Conservation (phyloP, 129 eudicot species). For the Erigeron canadensis region DNA sequence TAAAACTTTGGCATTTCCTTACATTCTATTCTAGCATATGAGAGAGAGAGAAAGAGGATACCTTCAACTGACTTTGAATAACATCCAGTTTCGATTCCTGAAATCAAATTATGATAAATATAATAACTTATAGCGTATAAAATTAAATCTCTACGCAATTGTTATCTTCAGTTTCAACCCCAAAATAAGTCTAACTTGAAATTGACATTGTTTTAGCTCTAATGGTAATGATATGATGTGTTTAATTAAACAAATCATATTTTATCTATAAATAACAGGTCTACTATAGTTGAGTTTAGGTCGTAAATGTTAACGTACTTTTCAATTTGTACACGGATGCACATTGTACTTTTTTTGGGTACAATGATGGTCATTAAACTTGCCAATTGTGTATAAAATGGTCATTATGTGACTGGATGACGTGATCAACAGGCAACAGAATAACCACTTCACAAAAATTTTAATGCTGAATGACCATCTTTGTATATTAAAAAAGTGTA, state of each 20-base stretch:
- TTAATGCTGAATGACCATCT: too few relatives aligned
- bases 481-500: too few relatives aligned
- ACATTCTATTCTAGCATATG: background rate
- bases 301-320: too few relatives aligned
- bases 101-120: slow-evolving; percentile 22
- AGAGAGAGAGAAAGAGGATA: slow-evolving; percentile 22
- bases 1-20: too few relatives aligned
- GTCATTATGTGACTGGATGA: too few relatives aligned
- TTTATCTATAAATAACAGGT: background rate
- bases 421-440: too few relatives aligned
- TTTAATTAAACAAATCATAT: background rate
- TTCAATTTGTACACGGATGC: too few relatives aligned
- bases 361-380: too few relatives aligned
- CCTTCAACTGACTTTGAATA: slow-evolving; percentile 65
- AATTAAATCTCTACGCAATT: slow-evolving; percentile 4
- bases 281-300: too few relatives aligned
- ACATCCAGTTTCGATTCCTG: slow-evolving; percentile 80
- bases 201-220: slow-evolving; percentile 3
- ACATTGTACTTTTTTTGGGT: too few relatives aligned
- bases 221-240: background rate
- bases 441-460: too few relatives aligned
- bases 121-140: background rate
- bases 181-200: slow-evolving; percentile 4
- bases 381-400: too few relatives aligned
- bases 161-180: slow-evolving; percentile 3